These are phyloP conservation scores for Candida boidinii DNA, from an alignment of 805 yeast genomes.

Conservation along the genomic window DNA sequence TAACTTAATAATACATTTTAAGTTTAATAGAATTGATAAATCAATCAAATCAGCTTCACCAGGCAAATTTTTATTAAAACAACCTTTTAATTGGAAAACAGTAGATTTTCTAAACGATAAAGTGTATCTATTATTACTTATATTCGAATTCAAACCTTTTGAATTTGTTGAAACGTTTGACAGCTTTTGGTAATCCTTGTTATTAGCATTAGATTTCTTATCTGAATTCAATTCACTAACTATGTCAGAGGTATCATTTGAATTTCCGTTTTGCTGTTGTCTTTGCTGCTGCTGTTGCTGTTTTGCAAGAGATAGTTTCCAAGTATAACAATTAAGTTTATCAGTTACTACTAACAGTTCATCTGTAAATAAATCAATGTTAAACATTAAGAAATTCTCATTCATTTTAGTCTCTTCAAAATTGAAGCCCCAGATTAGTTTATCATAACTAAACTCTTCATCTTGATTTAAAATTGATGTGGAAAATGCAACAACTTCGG, in stretches of 20 bases:
- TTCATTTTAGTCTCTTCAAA: conserved; percentile 18
- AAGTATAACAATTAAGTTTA: conserved; percentile 24
- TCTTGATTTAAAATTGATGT: conserved; percentile 14
- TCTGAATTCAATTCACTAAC: not conserved
- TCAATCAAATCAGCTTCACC: conserved; percentile 3
- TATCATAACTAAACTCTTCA: conserved; percentile 15
- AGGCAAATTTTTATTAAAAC: conserved; percentile 11
- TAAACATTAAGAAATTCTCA: conserved; percentile 20
- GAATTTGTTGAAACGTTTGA: not conserved
- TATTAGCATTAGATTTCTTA: too few relatives aligned
- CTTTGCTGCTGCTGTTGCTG: not conserved
- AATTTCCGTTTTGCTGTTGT: too few relatives aligned
- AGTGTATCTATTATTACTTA: conserved; percentile 1
- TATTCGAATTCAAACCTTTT: too few relatives aligned
- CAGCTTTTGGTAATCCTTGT: not conserved
- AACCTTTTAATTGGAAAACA: conserved; percentile 19
- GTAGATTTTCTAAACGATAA: conserved; percentile 14
- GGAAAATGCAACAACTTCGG: conserved; percentile 23
- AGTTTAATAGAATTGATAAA: conserved; percentile 14
- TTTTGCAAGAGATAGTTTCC: conserved; percentile 16
- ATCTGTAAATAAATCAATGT: conserved; percentile 19
- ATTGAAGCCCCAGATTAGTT: conserved; percentile 26
- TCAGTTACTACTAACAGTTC: conserved; percentile 24
- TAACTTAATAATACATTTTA: conserved; percentile 18
- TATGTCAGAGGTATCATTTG: not conserved